A percentile compares a stretch with the other conserved stretches of the same genome.
These are phyloP conservation scores for Pouteria glomerata DNA, from an alignment of 148 eudicot genomes.

Conservation along the genomic window DNA sequence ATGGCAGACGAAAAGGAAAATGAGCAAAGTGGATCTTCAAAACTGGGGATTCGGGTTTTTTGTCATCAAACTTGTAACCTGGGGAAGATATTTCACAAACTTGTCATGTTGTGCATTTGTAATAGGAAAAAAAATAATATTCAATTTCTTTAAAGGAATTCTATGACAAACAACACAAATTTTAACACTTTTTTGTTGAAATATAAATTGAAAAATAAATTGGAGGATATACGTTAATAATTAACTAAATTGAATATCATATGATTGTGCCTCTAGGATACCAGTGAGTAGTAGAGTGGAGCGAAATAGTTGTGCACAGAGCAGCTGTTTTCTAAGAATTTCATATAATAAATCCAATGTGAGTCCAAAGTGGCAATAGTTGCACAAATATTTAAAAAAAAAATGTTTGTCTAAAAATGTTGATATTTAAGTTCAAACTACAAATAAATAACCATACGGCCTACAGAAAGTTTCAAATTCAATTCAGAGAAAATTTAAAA, in stretches of 20 bases:
- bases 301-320: too few species aligned
- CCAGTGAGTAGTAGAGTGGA: too few species aligned
- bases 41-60: slow-evolving; percentile 57
- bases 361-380: too few species aligned
- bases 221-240: not conserved
- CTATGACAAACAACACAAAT: not conserved
- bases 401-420: too few species aligned
- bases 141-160: not conserved
- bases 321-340: too few species aligned
- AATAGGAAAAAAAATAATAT: not conserved
- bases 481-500: too few species aligned
- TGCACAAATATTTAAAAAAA: too few species aligned
- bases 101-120: not conserved
- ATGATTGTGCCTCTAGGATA: too few species aligned
- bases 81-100: slow-evolving; percentile 18
- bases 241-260: not conserved
- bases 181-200: not conserved
- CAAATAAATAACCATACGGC: too few species aligned
- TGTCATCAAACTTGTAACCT: slow-evolving; percentile 92
- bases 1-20: slow-evolving; percentile 71
- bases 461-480: too few species aligned
- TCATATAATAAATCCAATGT: too few species aligned
- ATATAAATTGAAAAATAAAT: not conserved
- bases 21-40: slow-evolving; percentile 74
- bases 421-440: too few species aligned